Evolutionary conservation across 192 early-diverging fungal genomes (phyloP), one percentile per base, ranked within the genome.

Genomic region (Helicostylum pulchrum): DNA sequence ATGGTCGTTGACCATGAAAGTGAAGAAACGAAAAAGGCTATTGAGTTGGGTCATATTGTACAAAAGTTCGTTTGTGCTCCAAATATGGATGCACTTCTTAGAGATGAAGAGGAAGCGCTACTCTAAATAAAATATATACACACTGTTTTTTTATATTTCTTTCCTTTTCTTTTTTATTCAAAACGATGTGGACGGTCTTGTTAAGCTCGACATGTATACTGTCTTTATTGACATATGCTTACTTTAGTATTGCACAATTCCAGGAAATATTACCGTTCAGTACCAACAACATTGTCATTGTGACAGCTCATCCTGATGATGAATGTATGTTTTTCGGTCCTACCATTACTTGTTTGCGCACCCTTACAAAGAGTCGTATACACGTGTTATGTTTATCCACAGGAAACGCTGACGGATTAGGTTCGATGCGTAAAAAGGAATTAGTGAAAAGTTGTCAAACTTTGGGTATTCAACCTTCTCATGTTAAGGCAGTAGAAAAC

Each of bases 241-340:
- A 58, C 6, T 39, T 43, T 44, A 44, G 34, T 44, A 17, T 58
- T 20, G 34, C 56, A 1, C 39, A 58, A 20, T 58, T 44, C 20
- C 56, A 58, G 10, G 14, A 0, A 20, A 14, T 17, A 15, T 39
- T 20, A 58, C 56, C 39, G 1, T 20, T 43, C 0, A 4, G 26
- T 7, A 9, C 31, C 4, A 55, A 60, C 0, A 57, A 64, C 39
- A 78, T 89, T 10, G 78, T 92, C 6, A 71, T 95, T 14, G 77
- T 94, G 12, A 93, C 85, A 15, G 91, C 95, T 7, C 95, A 97
- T 73, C 96, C 96, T 0, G 96, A 98, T 80, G 96, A 98, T 74
- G 96, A 98, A 66, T 94, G 92, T 82, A 96, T 97, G 94, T 98
- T 98, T 77, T 98, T 98, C 79, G 83, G 85, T 11, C 94, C 94